Percentiles rank a stretch among this genome's conserved stretches.
Evolutionary conservation across 1,284 basidiomycete genomes (phyloP).

Genomic region (Mycena sp.): DNA sequence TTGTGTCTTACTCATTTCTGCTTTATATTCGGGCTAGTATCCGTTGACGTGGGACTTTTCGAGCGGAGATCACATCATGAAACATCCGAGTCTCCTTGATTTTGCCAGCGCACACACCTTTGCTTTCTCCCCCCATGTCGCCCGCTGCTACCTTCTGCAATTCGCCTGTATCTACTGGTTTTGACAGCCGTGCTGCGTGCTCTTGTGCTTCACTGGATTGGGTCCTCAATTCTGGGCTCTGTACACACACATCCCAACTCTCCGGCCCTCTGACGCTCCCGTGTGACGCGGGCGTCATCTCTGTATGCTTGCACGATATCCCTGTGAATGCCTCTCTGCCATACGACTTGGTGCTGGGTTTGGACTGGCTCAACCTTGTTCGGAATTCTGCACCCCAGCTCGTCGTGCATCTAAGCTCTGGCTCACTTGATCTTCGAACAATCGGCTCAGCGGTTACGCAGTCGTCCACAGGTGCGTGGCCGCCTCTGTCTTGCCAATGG

Average conservation of each 20-base stretch:
- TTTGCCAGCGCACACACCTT: too few species aligned
- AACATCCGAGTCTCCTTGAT: slow-evolving; percentile 12
- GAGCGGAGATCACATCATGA: slow-evolving; percentile 1
- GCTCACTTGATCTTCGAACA: too few species aligned
- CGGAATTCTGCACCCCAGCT: not conserved
- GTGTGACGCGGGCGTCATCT: not conserved
- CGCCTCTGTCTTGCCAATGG: too few species aligned
- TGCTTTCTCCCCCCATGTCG: too few species aligned
- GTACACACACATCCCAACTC: not conserved
- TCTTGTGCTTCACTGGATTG: not conserved
- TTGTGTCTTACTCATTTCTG: slow-evolving; percentile 1
- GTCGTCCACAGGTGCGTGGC: too few species aligned
- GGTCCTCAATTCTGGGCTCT: not conserved
- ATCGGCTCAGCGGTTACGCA: too few species aligned
- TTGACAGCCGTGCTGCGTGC: not conserved
- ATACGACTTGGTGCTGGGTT: not conserved
- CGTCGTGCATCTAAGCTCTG: not conserved
- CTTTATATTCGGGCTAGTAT: slow-evolving; percentile 1
- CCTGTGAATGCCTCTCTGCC: too few species aligned
- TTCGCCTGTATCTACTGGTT: too few species aligned
- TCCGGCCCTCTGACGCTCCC: not conserved
- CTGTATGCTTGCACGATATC: too few species aligned
- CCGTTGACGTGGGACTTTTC: slow-evolving; percentile 8
- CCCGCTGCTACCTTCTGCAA: too few species aligned
- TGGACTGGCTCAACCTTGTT: slow-evolving; percentile 1